Percentiles rank a stretch among this genome's conserved stretches.
Evolutionary conservation across 768 basidiomycete genomes (phyloP).

Genomic region (Boletellus ananas): DNA sequence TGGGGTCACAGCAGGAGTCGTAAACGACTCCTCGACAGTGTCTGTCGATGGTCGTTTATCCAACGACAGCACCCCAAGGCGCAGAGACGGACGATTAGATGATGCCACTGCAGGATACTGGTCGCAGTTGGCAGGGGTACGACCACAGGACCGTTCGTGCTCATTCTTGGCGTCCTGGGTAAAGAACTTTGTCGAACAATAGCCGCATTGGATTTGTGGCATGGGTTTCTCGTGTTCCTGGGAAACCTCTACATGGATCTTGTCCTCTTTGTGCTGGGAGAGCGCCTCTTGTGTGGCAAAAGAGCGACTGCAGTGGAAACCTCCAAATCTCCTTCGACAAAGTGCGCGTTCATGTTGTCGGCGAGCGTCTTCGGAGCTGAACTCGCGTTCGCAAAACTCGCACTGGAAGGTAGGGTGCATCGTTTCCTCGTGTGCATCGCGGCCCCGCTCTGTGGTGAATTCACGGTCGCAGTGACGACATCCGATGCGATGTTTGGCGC

Average conservation of each 20-base stretch:
- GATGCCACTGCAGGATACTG: too few relatives aligned
- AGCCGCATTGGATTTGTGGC: constrained; percentile 3
- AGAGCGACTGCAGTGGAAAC: constrained; percentile 5
- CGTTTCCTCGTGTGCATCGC: background rate
- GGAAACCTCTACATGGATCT: background rate
- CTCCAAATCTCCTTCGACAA: background rate
- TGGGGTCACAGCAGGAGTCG: background rate
- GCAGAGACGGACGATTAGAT: background rate
- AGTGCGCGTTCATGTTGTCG: constrained; percentile 7
- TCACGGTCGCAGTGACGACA: constrained; percentile 6
- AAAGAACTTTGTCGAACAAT: background rate
- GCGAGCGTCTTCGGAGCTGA: constrained; percentile 3
- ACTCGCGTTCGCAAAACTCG: constrained; percentile 4
- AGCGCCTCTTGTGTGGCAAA: constrained; percentile 2
- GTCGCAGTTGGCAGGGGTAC: constrained; percentile 1
- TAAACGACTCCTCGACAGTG: background rate
- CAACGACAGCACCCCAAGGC: background rate
- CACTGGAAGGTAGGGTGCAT: constrained; percentile 9
- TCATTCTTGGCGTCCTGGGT: background rate
- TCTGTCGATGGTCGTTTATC: background rate
- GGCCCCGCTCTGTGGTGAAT: background rate
- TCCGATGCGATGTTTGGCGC: constrained; percentile 5
- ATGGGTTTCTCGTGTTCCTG: background rate
- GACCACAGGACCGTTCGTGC: constrained; percentile 7
- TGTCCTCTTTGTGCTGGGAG: background rate